Percentiles rank a stretch among this genome's conserved stretches.
These are phyloP conservation scores for Dothistroma pini DNA, from an alignment of 2,329 filamentous ascomycete species.

Conservation along the genomic window DNA sequence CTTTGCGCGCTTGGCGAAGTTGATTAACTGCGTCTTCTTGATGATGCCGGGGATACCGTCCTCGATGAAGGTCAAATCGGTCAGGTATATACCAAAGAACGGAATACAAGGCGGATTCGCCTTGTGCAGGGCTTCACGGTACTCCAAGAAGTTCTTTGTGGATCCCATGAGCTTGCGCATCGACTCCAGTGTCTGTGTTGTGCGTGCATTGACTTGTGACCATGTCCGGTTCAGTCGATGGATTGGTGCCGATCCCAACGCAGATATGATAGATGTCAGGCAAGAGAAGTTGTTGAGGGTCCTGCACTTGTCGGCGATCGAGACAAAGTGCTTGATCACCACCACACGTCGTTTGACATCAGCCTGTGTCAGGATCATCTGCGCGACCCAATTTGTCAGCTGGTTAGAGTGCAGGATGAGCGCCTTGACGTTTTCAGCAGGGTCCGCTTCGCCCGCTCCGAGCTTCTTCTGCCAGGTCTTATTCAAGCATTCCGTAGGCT, in stretches of 20 bases:
- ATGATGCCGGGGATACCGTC: slow-evolving; percentile 95
- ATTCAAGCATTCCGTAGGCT: slow-evolving; percentile 91
- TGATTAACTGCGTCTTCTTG: slow-evolving; percentile 95
- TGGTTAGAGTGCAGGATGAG: slow-evolving; percentile 98
- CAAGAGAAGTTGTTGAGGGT: slow-evolving; percentile 94
- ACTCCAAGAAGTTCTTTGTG: slow-evolving; percentile 97
- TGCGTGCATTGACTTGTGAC: slow-evolving; percentile 86
- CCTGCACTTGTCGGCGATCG: slow-evolving; percentile 96
- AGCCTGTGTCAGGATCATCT: slow-evolving; percentile 94
- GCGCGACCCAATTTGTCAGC: slow-evolving; percentile 98
- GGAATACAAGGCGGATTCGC: slow-evolving; percentile 97
- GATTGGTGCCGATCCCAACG: slow-evolving; percentile 89
- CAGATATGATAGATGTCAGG: slow-evolving; percentile 94
- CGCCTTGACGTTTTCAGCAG: slow-evolving; percentile 90
- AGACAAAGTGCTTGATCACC: slow-evolving; percentile 97
- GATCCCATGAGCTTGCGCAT: slow-evolving; percentile 96
- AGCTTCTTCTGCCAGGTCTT: slow-evolving; percentile 99
- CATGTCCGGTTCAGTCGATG: slow-evolving; percentile 90
- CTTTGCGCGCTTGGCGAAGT: slow-evolving; percentile 97
- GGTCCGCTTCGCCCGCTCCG: slow-evolving; percentile 72
- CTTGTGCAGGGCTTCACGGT: slow-evolving; percentile 85
- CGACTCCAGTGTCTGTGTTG: slow-evolving; percentile 72
- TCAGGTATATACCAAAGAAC: slow-evolving; percentile 98
- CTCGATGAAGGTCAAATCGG: slow-evolving; percentile 96
- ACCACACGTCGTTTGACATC: slow-evolving; percentile 95